These are phyloP conservation scores for Wickerhamomyces hampshirensis DNA, from an alignment of 805 yeast genomes.

Conservation along the genomic window DNA sequence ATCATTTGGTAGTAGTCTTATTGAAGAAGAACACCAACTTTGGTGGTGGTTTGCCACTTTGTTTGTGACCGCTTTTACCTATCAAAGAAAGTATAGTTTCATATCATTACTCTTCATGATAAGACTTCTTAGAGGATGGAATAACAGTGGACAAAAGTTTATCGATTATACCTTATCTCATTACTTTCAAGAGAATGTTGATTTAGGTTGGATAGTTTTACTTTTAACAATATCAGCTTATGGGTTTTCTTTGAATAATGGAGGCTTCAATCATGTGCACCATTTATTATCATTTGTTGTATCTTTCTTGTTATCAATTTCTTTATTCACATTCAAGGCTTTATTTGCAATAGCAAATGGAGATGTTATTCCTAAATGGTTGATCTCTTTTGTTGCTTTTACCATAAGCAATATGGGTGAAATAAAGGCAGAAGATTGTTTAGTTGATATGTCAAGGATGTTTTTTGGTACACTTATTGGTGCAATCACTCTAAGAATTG, in stretches of 20 bases:
- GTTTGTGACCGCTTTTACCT: slow-evolving; percentile 15
- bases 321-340: slow-evolving; percentile 51
- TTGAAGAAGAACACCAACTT: slow-evolving; percentile 93
- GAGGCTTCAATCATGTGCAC: slow-evolving; percentile 20
- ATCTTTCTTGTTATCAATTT: slow-evolving; percentile 40
- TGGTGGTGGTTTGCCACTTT: slow-evolving; percentile 74
- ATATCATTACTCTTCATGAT: slow-evolving; percentile 28
- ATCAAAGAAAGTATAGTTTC: slow-evolving; percentile 6
- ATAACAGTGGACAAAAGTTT: slow-evolving; percentile 84
- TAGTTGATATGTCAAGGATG: slow-evolving; percentile 31
- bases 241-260: slow-evolving; percentile 22
- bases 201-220: slow-evolving; percentile 45
- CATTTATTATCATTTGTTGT: slow-evolving; percentile 38
- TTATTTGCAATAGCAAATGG: slow-evolving; percentile 51
- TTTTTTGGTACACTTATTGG: slow-evolving; percentile 30
- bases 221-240: slow-evolving; percentile 32
- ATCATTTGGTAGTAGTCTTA: slow-evolving; percentile 80
- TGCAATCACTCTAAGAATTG: slow-evolving; percentile 29
- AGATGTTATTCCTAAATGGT: slow-evolving; percentile 41
- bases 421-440: slow-evolving; percentile 25
- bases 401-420: slow-evolving; percentile 28
- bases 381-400: slow-evolving; percentile 24
- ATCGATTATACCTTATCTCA: slow-evolving; percentile 45
- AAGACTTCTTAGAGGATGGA: slow-evolving; percentile 76
- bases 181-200: slow-evolving; percentile 31